Conservation (phyloP, 228 moss, liverwort and hornwort genomes). For the Sphagnum fallax region DNA sequence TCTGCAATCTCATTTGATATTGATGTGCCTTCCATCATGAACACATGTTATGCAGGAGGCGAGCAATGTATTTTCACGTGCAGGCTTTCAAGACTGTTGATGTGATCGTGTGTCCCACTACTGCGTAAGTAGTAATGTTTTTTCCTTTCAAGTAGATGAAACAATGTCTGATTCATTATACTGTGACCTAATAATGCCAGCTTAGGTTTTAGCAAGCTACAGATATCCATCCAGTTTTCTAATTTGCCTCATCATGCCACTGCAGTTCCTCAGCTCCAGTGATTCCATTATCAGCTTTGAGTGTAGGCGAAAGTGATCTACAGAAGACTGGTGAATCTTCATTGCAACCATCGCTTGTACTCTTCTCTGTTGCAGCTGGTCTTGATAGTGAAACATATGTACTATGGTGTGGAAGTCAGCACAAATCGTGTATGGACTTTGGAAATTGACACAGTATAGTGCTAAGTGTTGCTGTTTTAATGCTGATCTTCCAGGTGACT, state of each 20-base stretch:
- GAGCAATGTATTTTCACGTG: conserved; percentile 78
- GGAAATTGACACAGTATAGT: too few relatives aligned
- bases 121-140: conserved; percentile 46
- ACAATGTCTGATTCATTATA: not conserved
- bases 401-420: too few relatives aligned
- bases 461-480: too few relatives aligned
- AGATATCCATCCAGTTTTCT: not conserved
- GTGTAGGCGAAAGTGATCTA: conserved; percentile 65
- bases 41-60: conserved; percentile 44
- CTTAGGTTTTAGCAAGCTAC: too few relatives aligned
- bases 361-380: too few relatives aligned
- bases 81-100: conserved; percentile 78
- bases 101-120: conserved; percentile 80
- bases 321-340: conserved; percentile 39
- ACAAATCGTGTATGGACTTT: too few relatives aligned
- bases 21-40: not conserved
- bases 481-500: conserved; percentile 25
- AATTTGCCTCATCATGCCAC: not conserved
- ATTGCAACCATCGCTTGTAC: not conserved
- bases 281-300: conserved; percentile 38
- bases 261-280: conserved; percentile 38
- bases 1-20: not conserved
- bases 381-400: too few relatives aligned
- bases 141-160: not conserved
- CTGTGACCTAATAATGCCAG: too few relatives aligned